Evolutionary conservation across 139 green algal species (phyloP), one percentile per base, ranked within the genome.

Genomic region (Closterium sp.): DNA sequence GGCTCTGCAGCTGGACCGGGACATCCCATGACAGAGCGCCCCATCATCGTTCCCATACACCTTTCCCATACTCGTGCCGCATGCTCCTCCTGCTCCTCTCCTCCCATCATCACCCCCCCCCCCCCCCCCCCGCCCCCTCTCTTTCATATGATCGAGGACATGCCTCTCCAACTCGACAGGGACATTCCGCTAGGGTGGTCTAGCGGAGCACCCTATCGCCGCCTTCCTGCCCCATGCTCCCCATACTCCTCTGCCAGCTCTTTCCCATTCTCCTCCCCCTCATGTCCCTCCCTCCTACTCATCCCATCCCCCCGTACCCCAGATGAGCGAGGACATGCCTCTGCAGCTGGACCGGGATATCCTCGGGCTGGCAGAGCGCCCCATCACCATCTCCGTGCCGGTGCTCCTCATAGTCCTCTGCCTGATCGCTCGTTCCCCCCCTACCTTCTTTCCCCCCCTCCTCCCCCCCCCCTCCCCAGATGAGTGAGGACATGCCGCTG

Each of bases 251-350:
- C n/a, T n/a, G n/a, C n/a, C n/a, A n/a, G n/a, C n/a, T n/a, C n/a
- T n/a, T n/a, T n/a, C n/a, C n/a, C n/a, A n/a, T 9, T 84, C 36
- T 43, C 93, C 9, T 93, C 90, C 34, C 3, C 25, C 28, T 91
- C 35, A 55, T 12, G 6, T 6, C 36, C 36, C 36, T 55, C 36
- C 38, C 38, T 10, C 38, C 38, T 23, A 66, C 83, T 16, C 30
- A 33, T 8, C 30, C 30, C 83, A 33, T 19, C 84, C 16, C 84
- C 8, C 31, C 19, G 1, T 16, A 19, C 76, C 21, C 12, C 93
- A 96, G 95, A 94, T 97, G 38, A 96, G 92, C 35, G 96, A 98
- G 93, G 96, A 98, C 19, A 84, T 93, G 28, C 95, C 96, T 7
- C 88, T 90, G 38, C 89, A 97, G 90, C 91, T 99, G 87, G 95